A percentile compares a stretch with the other conserved stretches of the same genome.
phyloP scores from a whole-genome alignment of 371 early-diverging fungal species.

The Mortierella sp. region DNA sequence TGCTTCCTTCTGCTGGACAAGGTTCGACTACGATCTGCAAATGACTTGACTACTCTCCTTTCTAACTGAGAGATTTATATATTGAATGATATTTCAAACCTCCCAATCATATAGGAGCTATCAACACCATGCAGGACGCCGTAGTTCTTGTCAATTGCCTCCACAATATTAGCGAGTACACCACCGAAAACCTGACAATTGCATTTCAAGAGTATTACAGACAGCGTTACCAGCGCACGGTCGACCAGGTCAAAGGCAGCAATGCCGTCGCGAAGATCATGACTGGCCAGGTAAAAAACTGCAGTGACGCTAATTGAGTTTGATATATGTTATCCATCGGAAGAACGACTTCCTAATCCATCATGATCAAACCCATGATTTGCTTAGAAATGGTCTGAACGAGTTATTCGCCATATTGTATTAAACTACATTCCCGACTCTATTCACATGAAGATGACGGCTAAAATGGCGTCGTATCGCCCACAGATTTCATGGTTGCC shows the following conservation, averaged over 20 bases:
- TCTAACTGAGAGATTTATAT: too few species aligned
- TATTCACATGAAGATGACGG: not conserved
- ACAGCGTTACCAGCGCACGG: not conserved
- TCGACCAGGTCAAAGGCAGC: not conserved
- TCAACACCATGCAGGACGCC: constrained; percentile 1
- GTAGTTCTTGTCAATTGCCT: constrained; percentile 1
- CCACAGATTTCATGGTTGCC: constrained; percentile 20
- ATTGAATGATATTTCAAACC: too few species aligned
- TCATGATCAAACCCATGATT: too few species aligned
- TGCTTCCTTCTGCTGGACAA: constrained; percentile 12
- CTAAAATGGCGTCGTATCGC: constrained; percentile 7
- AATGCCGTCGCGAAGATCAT: not conserved
- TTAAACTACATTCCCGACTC: constrained; percentile 10
- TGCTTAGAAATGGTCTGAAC: constrained; percentile 1
- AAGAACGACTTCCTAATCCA: too few species aligned
- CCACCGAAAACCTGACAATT: not conserved
- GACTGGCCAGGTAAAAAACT: not conserved
- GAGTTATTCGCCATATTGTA: constrained; percentile 6
- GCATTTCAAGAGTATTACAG: constrained; percentile 3
- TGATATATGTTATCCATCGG: too few species aligned
- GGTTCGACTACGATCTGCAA: not conserved
- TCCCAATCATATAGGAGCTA: not conserved
- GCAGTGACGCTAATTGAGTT: not conserved
- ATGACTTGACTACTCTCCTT: not conserved
- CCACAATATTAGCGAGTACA: not conserved